Percentiles rank a stretch among this genome's conserved stretches.
phyloP scores from a whole-genome alignment of 1,284 basidiomycete species.

The Chiua sp. region DNA sequence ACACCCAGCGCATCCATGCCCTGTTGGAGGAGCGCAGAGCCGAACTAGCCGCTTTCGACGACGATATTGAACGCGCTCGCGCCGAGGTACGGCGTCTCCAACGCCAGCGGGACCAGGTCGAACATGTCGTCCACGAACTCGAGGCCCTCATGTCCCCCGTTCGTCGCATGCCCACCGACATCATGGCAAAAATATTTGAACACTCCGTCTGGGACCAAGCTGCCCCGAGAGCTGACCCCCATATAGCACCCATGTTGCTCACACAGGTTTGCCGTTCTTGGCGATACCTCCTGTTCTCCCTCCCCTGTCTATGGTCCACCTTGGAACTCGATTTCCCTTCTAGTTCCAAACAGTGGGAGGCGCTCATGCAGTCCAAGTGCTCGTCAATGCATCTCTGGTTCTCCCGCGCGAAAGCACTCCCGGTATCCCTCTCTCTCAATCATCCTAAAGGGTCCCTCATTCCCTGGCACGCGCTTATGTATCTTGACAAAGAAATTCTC shows the following conservation, averaged over 20 bases:
- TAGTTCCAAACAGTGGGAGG: slow-evolving; percentile 27
- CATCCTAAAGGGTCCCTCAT: slow-evolving; percentile 30
- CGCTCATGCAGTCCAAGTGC: slow-evolving; percentile 30
- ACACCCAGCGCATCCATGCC: slow-evolving; percentile 15
- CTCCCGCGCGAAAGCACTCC: slow-evolving; percentile 36
- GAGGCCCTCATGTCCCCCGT: slow-evolving; percentile 37
- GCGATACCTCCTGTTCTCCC: slow-evolving; percentile 34
- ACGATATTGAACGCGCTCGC: slow-evolving; percentile 30
- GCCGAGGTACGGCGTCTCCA: slow-evolving; percentile 27
- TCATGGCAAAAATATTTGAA: slow-evolving; percentile 35
- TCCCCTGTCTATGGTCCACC: slow-evolving; percentile 31
- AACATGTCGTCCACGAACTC: slow-evolving; percentile 28
- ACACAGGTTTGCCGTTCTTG: slow-evolving; percentile 36
- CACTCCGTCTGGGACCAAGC: slow-evolving; percentile 21
- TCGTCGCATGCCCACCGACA: slow-evolving; percentile 38
- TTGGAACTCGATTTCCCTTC: slow-evolving; percentile 32
- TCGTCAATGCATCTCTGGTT: slow-evolving; percentile 36
- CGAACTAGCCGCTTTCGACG: slow-evolving; percentile 15
- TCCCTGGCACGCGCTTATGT: slow-evolving; percentile 34
- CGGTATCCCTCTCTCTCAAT: slow-evolving; percentile 30
- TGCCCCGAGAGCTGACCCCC: slow-evolving; percentile 15
- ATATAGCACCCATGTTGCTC: slow-evolving; percentile 29
- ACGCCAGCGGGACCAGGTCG: slow-evolving; percentile 9
- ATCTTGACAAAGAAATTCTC: slow-evolving; percentile 37
- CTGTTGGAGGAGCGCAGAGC: slow-evolving; percentile 26